A percentile compares a stretch with the other conserved stretches of the same genome.
These are phyloP conservation scores for Glaciozyma antarctica DNA, from an alignment of 768 basidiomycete genomes.

Conservation along the genomic window DNA sequence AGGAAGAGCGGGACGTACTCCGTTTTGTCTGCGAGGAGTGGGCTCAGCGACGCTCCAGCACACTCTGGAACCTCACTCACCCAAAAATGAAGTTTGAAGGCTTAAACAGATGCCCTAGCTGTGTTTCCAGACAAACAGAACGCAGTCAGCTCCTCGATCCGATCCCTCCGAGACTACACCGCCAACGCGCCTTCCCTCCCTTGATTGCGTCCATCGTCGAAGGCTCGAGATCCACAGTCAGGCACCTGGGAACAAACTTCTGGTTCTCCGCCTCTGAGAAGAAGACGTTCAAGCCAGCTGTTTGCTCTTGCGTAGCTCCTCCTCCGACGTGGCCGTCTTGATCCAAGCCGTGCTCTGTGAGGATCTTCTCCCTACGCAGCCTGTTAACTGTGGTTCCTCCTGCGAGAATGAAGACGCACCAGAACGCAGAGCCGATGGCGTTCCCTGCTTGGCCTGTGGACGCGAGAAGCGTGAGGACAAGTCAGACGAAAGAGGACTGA, in stretches of 20 bases:
- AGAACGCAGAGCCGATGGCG: background rate
- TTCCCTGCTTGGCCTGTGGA: background rate
- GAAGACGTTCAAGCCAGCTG: slow-evolving; percentile 23
- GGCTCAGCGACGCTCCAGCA: background rate
- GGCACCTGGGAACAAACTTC: slow-evolving; percentile 81
- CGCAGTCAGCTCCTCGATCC: background rate
- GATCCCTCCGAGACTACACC: slow-evolving; percentile 37
- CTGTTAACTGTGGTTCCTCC: too few relatives aligned
- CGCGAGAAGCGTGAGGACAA: too few relatives aligned
- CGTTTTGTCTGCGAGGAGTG: background rate
- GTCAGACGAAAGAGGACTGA: too few relatives aligned
- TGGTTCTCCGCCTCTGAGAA: slow-evolving; percentile 3
- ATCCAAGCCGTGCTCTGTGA: slow-evolving; percentile 76
- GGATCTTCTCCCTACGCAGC: slow-evolving; percentile 67
- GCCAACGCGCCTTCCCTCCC: background rate
- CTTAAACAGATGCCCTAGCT: slow-evolving; percentile 58
- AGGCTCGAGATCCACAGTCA: slow-evolving; percentile 81
- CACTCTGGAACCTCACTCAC: background rate
- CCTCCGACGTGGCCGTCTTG: slow-evolving; percentile 44
- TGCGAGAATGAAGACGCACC: background rate
- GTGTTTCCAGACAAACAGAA: background rate
- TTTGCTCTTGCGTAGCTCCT: slow-evolving; percentile 29
- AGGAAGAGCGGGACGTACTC: background rate
- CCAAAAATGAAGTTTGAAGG: slow-evolving; percentile 61
- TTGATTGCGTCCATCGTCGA: slow-evolving; percentile 61